Evolutionary conservation across 495 filamentous ascomycete species (phyloP).

Genomic region (Aspergillus baeticus): DNA sequence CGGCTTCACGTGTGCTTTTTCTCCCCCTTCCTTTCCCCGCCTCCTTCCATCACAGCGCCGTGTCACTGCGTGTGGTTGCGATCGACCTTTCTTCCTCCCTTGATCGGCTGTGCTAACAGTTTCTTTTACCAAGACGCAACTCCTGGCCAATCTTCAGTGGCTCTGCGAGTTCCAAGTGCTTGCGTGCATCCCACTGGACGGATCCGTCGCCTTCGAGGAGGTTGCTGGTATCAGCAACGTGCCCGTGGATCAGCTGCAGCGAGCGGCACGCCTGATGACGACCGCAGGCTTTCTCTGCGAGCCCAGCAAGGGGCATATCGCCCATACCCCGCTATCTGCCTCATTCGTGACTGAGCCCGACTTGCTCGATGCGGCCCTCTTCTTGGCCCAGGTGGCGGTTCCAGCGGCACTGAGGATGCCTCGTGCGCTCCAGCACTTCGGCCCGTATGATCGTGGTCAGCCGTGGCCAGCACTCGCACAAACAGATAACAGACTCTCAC

Average conservation of each 20-base stretch:
- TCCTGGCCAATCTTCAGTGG: background rate
- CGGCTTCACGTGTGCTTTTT: too few species aligned
- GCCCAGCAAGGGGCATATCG: background rate
- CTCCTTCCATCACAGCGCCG: too few species aligned
- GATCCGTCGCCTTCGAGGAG: background rate
- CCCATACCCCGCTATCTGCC: background rate
- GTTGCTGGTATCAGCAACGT: background rate
- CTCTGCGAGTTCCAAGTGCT: conserved; percentile 1
- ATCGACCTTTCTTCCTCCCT: background rate
- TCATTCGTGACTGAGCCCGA: background rate
- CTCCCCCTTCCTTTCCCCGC: too few species aligned
- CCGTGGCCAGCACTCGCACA: background rate
- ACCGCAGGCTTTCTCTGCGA: background rate
- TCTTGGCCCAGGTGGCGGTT: background rate
- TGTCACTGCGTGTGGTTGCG: too few species aligned
- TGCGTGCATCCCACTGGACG: background rate
- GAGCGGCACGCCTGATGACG: background rate
- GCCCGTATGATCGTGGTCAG: background rate
- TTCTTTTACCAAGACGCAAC: background rate
- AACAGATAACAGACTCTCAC: background rate
- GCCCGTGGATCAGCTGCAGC: conserved; percentile 1
- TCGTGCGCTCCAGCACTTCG: background rate
- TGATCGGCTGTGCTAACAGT: too few species aligned
- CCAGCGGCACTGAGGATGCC: background rate
- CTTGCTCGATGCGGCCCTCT: background rate